phyloP scores from a whole-genome alignment of 2,329 filamentous ascomycete species.

The Alternaria metachromatica region DNA sequence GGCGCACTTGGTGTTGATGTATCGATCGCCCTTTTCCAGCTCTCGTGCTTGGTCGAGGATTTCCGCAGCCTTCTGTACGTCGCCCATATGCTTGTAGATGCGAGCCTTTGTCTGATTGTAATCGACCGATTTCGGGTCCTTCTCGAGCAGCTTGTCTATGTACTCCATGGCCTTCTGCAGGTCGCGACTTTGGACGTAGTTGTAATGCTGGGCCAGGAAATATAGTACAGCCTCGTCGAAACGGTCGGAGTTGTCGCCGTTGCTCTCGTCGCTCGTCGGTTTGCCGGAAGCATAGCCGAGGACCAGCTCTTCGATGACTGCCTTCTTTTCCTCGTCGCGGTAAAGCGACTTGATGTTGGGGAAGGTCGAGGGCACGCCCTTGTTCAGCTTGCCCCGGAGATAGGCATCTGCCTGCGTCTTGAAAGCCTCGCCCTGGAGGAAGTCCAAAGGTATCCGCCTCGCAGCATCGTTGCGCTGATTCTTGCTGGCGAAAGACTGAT shows the following conservation, averaged over 20 bases:
- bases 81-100: constrained; percentile 89
- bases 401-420: constrained; percentile 78
- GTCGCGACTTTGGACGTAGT: constrained; percentile 87
- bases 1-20: constrained; percentile 97
- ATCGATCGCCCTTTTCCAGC: constrained; percentile 88
- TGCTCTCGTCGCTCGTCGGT: constrained; percentile 58
- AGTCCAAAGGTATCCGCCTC: constrained; percentile 85
- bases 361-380: constrained; percentile 94
- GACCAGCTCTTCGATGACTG: constrained; percentile 76
- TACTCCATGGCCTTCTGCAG: constrained; percentile 80
- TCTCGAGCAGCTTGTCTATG: constrained; percentile 81
- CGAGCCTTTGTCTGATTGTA: constrained; percentile 95
- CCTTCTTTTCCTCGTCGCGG: constrained; percentile 75
- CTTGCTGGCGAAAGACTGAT: constrained; percentile 81
- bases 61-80: constrained; percentile 79
- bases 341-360: constrained; percentile 96
- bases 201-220: constrained; percentile 96
- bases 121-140: constrained; percentile 82
- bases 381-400: constrained; percentile 82
- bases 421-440: constrained; percentile 82
- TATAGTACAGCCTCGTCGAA: constrained; percentile 85
- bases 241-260: constrained; percentile 60
- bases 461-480: constrained; percentile 84
- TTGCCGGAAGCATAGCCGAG: constrained; percentile 75
- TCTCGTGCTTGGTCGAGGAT: constrained; percentile 87